These are phyloP conservation scores for Ochromonas danica DNA, from an alignment of 108 stramenopile species.

Conservation along the genomic window DNA sequence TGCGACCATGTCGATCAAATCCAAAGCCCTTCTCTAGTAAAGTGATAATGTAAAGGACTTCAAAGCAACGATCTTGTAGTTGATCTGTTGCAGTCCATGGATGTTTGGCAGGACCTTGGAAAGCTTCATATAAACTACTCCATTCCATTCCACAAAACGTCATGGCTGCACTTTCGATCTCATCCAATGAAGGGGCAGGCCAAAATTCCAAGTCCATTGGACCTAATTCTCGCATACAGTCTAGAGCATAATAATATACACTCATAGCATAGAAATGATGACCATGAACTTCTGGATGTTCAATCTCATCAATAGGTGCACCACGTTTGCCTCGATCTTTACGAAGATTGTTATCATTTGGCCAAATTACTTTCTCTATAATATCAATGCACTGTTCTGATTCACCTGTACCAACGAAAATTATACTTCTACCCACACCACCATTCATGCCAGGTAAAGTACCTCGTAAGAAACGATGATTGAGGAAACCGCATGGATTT, in stretches of 20 bases:
- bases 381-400: slow-evolving; percentile 37
- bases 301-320: slow-evolving; percentile 1
- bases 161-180: slow-evolving; percentile 20
- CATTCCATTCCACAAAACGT: slow-evolving; percentile 12
- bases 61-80: slow-evolving; percentile 23
- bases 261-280: slow-evolving; percentile 80
- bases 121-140: not conserved
- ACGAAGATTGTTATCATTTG: not conserved
- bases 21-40: slow-evolving; percentile 31
- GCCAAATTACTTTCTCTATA: slow-evolving; percentile 47
- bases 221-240: slow-evolving; percentile 73
- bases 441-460: not conserved
- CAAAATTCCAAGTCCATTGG: not conserved
- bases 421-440: slow-evolving; percentile 32
- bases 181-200: not conserved
- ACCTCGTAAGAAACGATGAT: slow-evolving; percentile 31
- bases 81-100: not conserved
- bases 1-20: not conserved
- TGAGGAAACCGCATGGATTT: slow-evolving; percentile 52
- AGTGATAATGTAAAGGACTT: slow-evolving; percentile 8
- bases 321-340: not conserved
- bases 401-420: slow-evolving; percentile 44
- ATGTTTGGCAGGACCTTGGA: not conserved
- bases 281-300: slow-evolving; percentile 18
- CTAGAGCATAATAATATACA: slow-evolving; percentile 81